Evolutionary conservation across 257 asterid species (phyloP).

Genomic region (Solanum tarapatanum): DNA sequence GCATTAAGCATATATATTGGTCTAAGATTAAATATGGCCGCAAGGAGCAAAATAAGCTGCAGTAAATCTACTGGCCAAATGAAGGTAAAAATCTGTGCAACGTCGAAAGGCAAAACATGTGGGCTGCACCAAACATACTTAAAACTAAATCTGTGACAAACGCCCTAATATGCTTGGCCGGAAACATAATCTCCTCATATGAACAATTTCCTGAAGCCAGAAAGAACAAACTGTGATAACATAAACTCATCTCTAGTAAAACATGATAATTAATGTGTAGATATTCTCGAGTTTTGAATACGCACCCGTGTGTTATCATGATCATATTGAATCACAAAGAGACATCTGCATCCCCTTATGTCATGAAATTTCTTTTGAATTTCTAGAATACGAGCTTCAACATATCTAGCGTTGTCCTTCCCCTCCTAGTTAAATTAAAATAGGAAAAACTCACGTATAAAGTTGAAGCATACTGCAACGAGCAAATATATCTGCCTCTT

Average conservation of each 20-base stretch:
- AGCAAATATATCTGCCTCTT: background rate
- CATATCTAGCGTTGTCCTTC: conserved; percentile 61
- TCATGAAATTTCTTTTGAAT: conserved; percentile 78
- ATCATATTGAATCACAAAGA: conserved; percentile 55
- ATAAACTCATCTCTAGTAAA: background rate
- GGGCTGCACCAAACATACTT: background rate
- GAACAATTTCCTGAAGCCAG: conserved; percentile 58
- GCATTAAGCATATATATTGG: background rate
- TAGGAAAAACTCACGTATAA: background rate
- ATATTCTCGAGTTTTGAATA: background rate
- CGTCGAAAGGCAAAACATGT: background rate
- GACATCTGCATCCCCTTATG: conserved; percentile 92
- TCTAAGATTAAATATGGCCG: background rate
- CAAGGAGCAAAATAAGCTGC: background rate
- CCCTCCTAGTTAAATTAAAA: conserved; percentile 40
- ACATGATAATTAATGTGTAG: background rate
- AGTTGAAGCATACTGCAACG: background rate
- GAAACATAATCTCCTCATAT: conserved; percentile 67
- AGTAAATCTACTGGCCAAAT: background rate
- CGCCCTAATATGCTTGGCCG: conserved; percentile 38
- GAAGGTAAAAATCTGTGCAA: background rate
- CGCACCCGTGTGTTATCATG: conserved; percentile 62
- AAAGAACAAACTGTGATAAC: background rate
- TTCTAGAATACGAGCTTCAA: conserved; percentile 58
- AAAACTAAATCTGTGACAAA: background rate